Percentiles rank a stretch among this genome's conserved stretches.
phyloP scores from a whole-genome alignment of 257 asterid genomes.

The Asclepias syriaca region DNA sequence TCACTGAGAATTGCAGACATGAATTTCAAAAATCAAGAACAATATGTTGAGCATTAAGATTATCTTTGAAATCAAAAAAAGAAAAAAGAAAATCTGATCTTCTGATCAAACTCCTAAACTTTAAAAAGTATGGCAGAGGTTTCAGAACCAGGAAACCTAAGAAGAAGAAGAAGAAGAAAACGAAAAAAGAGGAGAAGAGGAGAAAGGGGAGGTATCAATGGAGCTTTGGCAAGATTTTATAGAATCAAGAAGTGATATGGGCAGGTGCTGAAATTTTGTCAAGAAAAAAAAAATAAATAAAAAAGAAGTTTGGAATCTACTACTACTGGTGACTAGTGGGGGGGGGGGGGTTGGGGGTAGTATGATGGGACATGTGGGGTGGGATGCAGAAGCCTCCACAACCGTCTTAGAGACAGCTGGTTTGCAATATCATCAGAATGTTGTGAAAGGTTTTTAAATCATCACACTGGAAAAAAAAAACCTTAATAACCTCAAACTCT shows the following conservation, averaged over 20 bases:
- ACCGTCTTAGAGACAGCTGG: slow-evolving; percentile 49
- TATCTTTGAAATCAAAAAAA: not conserved
- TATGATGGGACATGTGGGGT: slow-evolving; percentile 61
- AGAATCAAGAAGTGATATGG: slow-evolving; percentile 31
- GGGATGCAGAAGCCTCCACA: slow-evolving; percentile 32
- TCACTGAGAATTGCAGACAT: slow-evolving; percentile 95
- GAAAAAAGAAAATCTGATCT: not conserved
- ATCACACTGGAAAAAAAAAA: not conserved
- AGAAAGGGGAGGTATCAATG: slow-evolving; percentile 27
- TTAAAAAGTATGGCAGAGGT: not conserved
- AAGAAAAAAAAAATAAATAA: not conserved
- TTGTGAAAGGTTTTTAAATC: slow-evolving; percentile 9
- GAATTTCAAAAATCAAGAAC: slow-evolving; percentile 47
- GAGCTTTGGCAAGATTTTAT: slow-evolving; percentile 46
- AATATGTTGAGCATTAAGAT: slow-evolving; percentile 43
- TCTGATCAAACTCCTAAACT: not conserved
- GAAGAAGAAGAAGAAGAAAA: not conserved
- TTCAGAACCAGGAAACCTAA: not conserved
- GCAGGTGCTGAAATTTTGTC: slow-evolving; percentile 11
- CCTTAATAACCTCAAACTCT: not conserved
- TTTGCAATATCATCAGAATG: slow-evolving; percentile 34
- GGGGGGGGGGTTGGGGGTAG: slow-evolving; percentile 23
- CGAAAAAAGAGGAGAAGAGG: slow-evolving; percentile 6
- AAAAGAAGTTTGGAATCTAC: slow-evolving; percentile 40
- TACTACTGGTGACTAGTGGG: not conserved